Evolutionary conservation across 176 grass and related monocot genomes (phyloP), one percentile per base, ranked within the genome.

Genomic region (Carex cristatella): DNA sequence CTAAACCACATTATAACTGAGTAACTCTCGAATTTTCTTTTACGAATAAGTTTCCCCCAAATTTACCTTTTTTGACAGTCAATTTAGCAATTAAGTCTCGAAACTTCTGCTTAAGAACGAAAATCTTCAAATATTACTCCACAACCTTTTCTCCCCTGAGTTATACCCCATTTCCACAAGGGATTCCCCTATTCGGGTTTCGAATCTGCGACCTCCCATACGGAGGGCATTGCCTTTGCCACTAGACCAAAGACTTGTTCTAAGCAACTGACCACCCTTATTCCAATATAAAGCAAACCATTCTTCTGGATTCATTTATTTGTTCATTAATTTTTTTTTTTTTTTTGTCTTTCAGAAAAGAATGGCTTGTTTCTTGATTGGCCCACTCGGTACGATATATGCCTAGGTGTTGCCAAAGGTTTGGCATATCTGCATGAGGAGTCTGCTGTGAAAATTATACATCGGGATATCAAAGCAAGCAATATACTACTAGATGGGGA

Each of bases 401-500:
- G 90, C 2, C 82, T 97, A 11, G 92, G 92, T 16, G 31, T 97
- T 81, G 90, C 92, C n/a, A 66, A 87, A 40, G 94, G 94, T 79
- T 86, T 97, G 60, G 90, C 92, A 72, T 97, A 91, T 83, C 89
- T 97, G 63, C 94, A 97, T 74, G 94, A 97, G 87, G 94, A 97
- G 83, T 90, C 86, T 66, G 42, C 3, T 0, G 87, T 91, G 40
- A 91, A 46, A 13, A 94, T 97, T 86, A 89, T 97, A 70, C 94
- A 97, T 81, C 70, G 94, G n/a, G 94, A 97, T 85, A 97, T 97
- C 28, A 97, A 97, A 76, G 94, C 94, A 2, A 97, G 94, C 86
- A 97, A 97, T 84, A 97, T 97, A 89, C 90, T 97, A 90, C 90
- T 97, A 5, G 94, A 92, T 84, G 88, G 48, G 48, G 90, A 94